Percentiles rank a stretch among this genome's conserved stretches.
These are phyloP conservation scores for Scalesia atractyloides DNA, from an alignment of 129 eudicot genomes.

Conservation along the genomic window DNA sequence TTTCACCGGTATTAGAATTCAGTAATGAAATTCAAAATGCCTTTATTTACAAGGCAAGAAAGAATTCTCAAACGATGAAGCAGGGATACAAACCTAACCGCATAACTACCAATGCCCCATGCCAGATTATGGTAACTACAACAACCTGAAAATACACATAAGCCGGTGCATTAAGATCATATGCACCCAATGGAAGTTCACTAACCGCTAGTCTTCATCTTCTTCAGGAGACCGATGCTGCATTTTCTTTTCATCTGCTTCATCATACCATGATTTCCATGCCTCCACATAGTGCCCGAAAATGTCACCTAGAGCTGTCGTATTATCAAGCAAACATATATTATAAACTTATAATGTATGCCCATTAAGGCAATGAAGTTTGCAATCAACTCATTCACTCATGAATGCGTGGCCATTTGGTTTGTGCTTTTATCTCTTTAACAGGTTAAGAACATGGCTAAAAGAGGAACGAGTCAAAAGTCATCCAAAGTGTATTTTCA, in stretches of 20 bases:
- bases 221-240: conserved; percentile 32
- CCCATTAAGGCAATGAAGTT: not conserved
- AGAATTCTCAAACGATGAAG: conserved; percentile 16
- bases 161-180: conserved; percentile 22
- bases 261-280: conserved; percentile 64
- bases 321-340: conserved; percentile 29
- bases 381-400: not conserved
- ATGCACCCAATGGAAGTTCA: conserved; percentile 17
- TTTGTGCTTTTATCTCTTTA: conserved; percentile 4
- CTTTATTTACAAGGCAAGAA: conserved; percentile 16
- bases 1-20: not conserved
- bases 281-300: conserved; percentile 65
- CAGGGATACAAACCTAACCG: conserved; percentile 16
- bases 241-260: conserved; percentile 51
- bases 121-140: conserved; percentile 20
- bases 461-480: not conserved
- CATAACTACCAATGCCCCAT: conserved; percentile 4
- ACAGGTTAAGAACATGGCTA: not conserved
- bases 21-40: not conserved
- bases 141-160: conserved; percentile 21
- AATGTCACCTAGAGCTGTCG: conserved; percentile 52
- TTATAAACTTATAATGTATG: not conserved
- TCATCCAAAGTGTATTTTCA: conserved; percentile 1
- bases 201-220: conserved; percentile 10
- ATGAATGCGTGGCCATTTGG: not conserved